These are phyloP conservation scores for Arctium lappa DNA, from an alignment of 129 eudicot genomes.

Conservation along the genomic window DNA sequence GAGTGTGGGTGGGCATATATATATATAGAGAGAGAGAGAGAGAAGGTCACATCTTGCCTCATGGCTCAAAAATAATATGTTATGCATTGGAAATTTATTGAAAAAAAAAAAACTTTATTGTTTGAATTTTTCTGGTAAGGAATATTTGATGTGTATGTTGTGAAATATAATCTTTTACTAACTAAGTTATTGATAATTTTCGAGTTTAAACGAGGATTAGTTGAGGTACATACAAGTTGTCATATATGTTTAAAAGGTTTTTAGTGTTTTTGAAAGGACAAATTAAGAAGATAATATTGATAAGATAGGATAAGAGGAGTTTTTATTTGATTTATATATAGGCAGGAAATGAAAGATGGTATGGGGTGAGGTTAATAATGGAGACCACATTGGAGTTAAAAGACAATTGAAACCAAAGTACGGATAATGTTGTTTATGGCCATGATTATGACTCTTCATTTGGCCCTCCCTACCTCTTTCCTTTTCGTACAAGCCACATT, in stretches of 20 bases:
- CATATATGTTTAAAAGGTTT: neutral
- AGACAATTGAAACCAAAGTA: conserved; percentile 1
- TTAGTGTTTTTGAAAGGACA: neutral
- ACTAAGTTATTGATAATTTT: too few relatives aligned
- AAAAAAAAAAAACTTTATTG: too few relatives aligned
- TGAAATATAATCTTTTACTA: too few relatives aligned
- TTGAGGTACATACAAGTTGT: too few relatives aligned
- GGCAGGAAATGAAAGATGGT: neutral
- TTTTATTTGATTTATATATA: neutral
- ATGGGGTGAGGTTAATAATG: neutral
- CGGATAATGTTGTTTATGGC: neutral
- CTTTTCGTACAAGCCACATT: conserved; percentile 8
- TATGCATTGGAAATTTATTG: neutral
- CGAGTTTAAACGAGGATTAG: too few relatives aligned
- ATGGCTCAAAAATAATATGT: neutral
- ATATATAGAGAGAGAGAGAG: neutral
- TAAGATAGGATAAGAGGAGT: neutral
- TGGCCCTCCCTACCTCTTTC: conserved; percentile 3
- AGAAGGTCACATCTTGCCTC: neutral
- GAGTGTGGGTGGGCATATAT: neutral
- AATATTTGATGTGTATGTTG: too few relatives aligned
- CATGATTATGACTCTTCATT: conserved; percentile 5
- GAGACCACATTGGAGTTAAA: neutral
- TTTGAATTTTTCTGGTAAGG: too few relatives aligned
- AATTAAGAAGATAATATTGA: neutral